Evolutionary conservation across 2,329 filamentous ascomycete genomes (phyloP).

Genomic region (Fusarium sp.): DNA sequence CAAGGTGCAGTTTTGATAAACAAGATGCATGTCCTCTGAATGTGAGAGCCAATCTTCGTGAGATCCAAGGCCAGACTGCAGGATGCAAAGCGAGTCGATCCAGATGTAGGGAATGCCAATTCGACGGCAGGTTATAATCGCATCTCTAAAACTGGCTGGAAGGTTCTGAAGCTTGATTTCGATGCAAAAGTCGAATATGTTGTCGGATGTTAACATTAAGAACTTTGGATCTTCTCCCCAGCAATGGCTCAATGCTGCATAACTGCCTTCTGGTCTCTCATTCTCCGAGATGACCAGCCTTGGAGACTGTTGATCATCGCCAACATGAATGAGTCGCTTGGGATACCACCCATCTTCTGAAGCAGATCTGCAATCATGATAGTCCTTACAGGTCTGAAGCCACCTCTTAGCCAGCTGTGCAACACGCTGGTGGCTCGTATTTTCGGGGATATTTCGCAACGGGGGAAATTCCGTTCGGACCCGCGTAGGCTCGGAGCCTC

Average conservation of each 20-base stretch:
- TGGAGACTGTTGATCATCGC: not conserved
- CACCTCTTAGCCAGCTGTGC: not conserved
- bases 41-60: not conserved
- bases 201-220: not conserved
- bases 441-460: not conserved
- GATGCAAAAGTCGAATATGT: not conserved
- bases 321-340: not conserved
- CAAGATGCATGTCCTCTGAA: not conserved
- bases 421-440: not conserved
- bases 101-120: not conserved
- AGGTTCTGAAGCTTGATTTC: not conserved
- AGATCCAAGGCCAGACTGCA: not conserved
- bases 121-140: not conserved
- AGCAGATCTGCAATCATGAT: not conserved
- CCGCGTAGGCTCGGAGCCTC: not conserved
- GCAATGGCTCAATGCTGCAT: not conserved
- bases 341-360: not conserved
- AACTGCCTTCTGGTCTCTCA: not conserved
- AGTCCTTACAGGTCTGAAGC: not conserved
- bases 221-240: not conserved
- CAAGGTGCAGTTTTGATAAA: not conserved
- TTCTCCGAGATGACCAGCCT: not conserved
- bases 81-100: constrained; percentile 7
- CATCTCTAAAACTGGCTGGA: not conserved
- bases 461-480: not conserved